Base-by-base conservation (phyloP, 108 stramenopile species). In the Cyclotella choctawhatcheeana region DNA sequence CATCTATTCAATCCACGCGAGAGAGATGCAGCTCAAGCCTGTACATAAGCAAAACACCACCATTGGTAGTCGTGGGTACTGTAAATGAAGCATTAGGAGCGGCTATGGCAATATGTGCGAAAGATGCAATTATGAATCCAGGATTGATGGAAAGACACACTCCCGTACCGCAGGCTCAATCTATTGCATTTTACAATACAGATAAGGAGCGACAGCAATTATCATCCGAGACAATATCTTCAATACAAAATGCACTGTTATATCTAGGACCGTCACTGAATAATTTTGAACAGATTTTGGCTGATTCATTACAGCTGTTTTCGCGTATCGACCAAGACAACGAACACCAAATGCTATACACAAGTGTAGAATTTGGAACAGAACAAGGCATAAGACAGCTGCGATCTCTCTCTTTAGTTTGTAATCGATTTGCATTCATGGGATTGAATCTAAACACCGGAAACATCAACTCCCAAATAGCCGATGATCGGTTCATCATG, bases 51-150 rank as follows among this genome's bases (percentile, higher is more conserved):
- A n/a, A 48, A 48, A 17, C 12, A 12, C 37, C 13, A 61, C 64
- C 64, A 25, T 22, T 64, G 64, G 31, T 71, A 1, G 34, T 73
- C 32, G 72, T 53, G 16, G 72, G 72, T 0, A 73, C 18, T 24
- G 55, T 45, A 6, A 21, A 54, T 0, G 62, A 64, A 33, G 63
- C 63, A 14, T 35, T 74, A 3, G 73, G 58, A 44, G 64, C 64
- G 51, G 73, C 64, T 8, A 58, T 74, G 73, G 73, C 73, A 3
- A 53, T 66, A 30, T 65, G 64, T 29, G 64, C 73, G 51, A 53
- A 43, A 32, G 64, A 65, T 58, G 55, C 58, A 30, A 47, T 74
- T 12, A 21, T 48, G 20, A 31, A 62, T 50, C 40, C 29, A 43
- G 40, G 30, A 5, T 40, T 20, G 18, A 25, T 45, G 18, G 25